phyloP scores from a whole-genome alignment of 768 basidiomycete species.

The Lactarius psammicola region DNA sequence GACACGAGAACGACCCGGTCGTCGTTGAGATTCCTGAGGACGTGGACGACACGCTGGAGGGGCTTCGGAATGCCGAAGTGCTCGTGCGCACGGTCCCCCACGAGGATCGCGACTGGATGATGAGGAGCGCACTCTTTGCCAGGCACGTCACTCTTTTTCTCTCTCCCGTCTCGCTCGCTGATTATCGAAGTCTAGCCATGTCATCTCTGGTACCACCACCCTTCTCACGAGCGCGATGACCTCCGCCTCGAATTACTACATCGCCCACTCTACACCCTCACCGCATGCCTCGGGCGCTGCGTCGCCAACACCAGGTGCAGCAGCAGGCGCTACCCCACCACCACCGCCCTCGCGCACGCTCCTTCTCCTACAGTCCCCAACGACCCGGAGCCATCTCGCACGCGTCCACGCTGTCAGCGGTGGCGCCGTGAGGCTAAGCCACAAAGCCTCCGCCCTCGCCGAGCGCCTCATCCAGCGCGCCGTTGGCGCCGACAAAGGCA shows the following conservation, averaged over 20 bases:
- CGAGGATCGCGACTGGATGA: slow-evolving; percentile 28
- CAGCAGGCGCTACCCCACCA: background rate
- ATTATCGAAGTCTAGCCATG: slow-evolving; percentile 15
- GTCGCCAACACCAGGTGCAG: background rate
- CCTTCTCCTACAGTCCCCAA: slow-evolving; percentile 28
- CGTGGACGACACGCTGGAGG: slow-evolving; percentile 15
- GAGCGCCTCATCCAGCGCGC: slow-evolving; percentile 16
- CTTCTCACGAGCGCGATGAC: slow-evolving; percentile 27
- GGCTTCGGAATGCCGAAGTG: slow-evolving; percentile 18
- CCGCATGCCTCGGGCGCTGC: background rate
- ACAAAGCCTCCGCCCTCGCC: slow-evolving; percentile 20
- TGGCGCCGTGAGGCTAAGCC: slow-evolving; percentile 25
- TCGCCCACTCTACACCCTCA: slow-evolving; percentile 24
- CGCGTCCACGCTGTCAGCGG: slow-evolving; percentile 25
- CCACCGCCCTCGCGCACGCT: slow-evolving; percentile 26
- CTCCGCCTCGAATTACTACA: slow-evolving; percentile 27
- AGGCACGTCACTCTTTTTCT: slow-evolving; percentile 9
- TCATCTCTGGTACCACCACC: slow-evolving; percentile 27
- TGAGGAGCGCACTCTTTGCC: slow-evolving; percentile 26
- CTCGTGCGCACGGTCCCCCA: slow-evolving; percentile 28
- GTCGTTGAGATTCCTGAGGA: slow-evolving; percentile 29
- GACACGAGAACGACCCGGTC: slow-evolving; percentile 23
- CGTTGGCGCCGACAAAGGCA: slow-evolving; percentile 12
- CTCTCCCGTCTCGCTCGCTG: background rate
- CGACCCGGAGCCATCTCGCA: slow-evolving; percentile 23